These are phyloP conservation scores for Fusarium globosum DNA, from an alignment of 2,329 filamentous ascomycete genomes.

Conservation along the genomic window DNA sequence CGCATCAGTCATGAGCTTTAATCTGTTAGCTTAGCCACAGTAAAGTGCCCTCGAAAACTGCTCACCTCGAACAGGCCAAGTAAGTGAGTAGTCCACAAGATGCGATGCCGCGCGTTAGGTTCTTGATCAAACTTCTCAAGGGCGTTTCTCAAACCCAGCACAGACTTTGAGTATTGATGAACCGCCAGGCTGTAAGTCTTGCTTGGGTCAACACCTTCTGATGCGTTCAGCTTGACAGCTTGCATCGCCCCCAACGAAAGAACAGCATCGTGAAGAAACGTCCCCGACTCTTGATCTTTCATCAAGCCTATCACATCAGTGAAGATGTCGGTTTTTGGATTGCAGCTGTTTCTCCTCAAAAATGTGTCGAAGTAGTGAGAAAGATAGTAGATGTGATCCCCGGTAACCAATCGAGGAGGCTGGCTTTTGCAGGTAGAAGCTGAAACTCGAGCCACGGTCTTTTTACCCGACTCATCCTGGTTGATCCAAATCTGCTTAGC, in stretches of 20 bases:
- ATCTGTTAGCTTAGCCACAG: too few relatives aligned
- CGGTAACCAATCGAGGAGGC: background rate
- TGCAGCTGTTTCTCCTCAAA: conserved; percentile 45
- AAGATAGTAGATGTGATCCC: conserved; percentile 33
- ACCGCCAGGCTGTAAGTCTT: conserved; percentile 31
- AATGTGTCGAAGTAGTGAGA: conserved; percentile 49
- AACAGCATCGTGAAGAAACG: conserved; percentile 45
- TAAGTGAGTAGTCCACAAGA: conserved; percentile 51
- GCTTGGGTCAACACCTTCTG: background rate
- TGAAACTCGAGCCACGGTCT: background rate
- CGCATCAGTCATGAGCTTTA: conserved; percentile 48
- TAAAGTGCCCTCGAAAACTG: too few relatives aligned
- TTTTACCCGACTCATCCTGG: conserved; percentile 19
- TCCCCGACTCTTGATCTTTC: conserved; percentile 11
- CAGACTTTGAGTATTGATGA: conserved; percentile 43
- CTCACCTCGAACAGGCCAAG: conserved; percentile 51
- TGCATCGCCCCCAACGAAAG: conserved; percentile 49
- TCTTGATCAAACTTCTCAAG: background rate
- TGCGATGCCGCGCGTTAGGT: conserved; percentile 12
- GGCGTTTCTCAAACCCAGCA: conserved; percentile 38
- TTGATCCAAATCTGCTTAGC: conserved; percentile 38
- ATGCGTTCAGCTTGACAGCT: conserved; percentile 32
- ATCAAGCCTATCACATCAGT: conserved; percentile 40
- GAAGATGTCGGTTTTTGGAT: background rate
- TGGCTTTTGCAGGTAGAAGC: accelerated